Evolutionary conservation across 2,329 filamentous ascomycete genomes (phyloP).

Genomic region (Cladosporium austrohemisphaericum): DNA sequence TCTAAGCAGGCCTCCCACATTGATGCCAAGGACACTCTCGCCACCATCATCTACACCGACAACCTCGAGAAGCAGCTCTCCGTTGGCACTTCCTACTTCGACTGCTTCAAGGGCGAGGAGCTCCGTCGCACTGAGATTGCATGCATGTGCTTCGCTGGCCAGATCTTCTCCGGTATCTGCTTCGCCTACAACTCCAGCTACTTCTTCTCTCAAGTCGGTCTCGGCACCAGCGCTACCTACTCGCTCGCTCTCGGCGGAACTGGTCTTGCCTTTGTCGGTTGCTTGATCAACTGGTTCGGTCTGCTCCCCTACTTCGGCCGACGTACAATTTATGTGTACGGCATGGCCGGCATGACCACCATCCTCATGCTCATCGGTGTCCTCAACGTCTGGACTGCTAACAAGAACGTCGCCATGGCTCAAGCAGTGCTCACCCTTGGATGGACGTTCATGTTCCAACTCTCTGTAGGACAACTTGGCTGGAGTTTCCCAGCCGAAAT

Average conservation of each 20-base stretch:
- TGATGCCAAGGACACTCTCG: constrained; percentile 30
- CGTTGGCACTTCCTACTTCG: constrained; percentile 31
- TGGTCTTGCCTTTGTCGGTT: constrained; percentile 23
- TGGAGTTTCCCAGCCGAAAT: constrained; percentile 22
- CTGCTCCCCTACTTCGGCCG: constrained; percentile 37
- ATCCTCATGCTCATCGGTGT: constrained; percentile 20
- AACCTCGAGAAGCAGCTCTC: constrained; percentile 31
- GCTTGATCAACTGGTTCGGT: constrained; percentile 25
- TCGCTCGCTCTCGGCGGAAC: constrained; percentile 32
- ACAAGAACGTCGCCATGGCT: constrained; percentile 30
- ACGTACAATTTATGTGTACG: constrained; percentile 36
- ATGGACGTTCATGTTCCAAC: constrained; percentile 36
- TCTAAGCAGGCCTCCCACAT: constrained; percentile 22
- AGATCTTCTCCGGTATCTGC: constrained; percentile 32
- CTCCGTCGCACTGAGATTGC: constrained; percentile 44
- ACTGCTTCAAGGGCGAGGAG: constrained; percentile 42
- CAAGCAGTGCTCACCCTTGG: constrained; percentile 48
- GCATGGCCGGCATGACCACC: constrained; percentile 31
- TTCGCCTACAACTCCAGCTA: constrained; percentile 36
- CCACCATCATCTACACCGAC: constrained; percentile 39
- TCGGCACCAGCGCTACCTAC: constrained; percentile 32
- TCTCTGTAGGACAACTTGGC: constrained; percentile 21
- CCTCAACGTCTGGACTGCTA: constrained; percentile 18
- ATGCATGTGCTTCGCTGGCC: constrained; percentile 35
- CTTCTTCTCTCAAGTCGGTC: constrained; percentile 40